A percentile compares a stretch with the other conserved stretches of the same genome.
Evolutionary conservation across 108 stramenopile species (phyloP).

Genomic region (Fragilaria crotonensis): DNA sequence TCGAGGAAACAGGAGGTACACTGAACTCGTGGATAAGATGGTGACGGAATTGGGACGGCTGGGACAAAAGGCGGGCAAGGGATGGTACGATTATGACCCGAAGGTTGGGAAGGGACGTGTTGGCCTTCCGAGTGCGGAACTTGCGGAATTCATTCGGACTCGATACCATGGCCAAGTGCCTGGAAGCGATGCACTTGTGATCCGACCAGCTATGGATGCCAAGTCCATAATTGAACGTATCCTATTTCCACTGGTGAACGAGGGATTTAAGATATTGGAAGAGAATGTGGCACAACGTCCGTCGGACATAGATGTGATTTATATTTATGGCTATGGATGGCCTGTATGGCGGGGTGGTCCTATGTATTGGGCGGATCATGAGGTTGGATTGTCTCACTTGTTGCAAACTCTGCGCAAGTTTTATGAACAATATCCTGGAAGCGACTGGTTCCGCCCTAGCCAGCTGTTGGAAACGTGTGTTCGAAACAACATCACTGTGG

Average conservation of each 20-base stretch:
- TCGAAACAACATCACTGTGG: slow-evolving; percentile 45
- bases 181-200: slow-evolving; percentile 18
- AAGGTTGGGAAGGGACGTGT: slow-evolving; percentile 67
- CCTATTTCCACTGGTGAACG: slow-evolving; percentile 91
- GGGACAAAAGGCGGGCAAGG: slow-evolving; percentile 84
- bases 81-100: slow-evolving; percentile 85
- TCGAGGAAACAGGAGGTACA: slow-evolving; percentile 58
- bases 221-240: slow-evolving; percentile 61
- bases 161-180: slow-evolving; percentile 12
- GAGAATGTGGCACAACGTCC: slow-evolving; percentile 88
- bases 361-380: slow-evolving; percentile 89
- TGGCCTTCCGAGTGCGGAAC: slow-evolving; percentile 67
- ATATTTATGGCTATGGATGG: slow-evolving; percentile 94
- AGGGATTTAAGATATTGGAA: slow-evolving; percentile 94
- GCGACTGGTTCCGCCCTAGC: slow-evolving; percentile 68
- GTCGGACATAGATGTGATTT: slow-evolving; percentile 92
- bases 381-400: slow-evolving; percentile 57
- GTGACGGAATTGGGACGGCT: slow-evolving; percentile 69
- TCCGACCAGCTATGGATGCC: slow-evolving; percentile 24
- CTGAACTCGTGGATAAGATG: slow-evolving; percentile 86
- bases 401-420: slow-evolving; percentile 43
- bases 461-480: slow-evolving; percentile 67
- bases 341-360: slow-evolving; percentile 89
- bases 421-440: slow-evolving; percentile 49
- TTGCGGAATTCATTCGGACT: slow-evolving; percentile 52